These are phyloP conservation scores for Xylaria flabelliformis DNA, from an alignment of 495 filamentous ascomycete species.

Conservation along the genomic window DNA sequence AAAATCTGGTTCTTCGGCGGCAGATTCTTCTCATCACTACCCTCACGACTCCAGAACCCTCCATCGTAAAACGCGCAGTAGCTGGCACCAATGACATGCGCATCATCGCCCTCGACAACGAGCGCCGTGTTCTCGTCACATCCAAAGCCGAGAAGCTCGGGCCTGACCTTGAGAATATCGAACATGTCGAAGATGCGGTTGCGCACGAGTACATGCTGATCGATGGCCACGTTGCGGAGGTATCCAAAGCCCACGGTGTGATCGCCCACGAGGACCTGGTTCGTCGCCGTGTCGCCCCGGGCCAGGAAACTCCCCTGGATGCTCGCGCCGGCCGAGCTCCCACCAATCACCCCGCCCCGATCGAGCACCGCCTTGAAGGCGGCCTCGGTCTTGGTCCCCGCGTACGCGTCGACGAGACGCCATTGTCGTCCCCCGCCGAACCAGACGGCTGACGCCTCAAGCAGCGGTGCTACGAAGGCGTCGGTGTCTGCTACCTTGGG, in stretches of 20 bases:
- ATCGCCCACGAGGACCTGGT: slow-evolving; percentile 42
- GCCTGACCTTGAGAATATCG: slow-evolving; percentile 43
- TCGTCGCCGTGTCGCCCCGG: slow-evolving; percentile 41
- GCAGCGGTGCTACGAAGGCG: slow-evolving; percentile 40
- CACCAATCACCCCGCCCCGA: slow-evolving; percentile 41
- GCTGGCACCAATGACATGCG: slow-evolving; percentile 34
- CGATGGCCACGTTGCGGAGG: slow-evolving; percentile 41
- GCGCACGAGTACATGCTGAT: slow-evolving; percentile 45
- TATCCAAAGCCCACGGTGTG: slow-evolving; percentile 44
- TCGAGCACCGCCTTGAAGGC: slow-evolving; percentile 41
- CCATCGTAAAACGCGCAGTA: slow-evolving; percentile 36
- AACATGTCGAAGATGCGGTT: slow-evolving; percentile 45
- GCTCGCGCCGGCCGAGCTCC: slow-evolving; percentile 43
- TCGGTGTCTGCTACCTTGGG: slow-evolving; percentile 41
- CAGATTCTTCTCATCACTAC: slow-evolving; percentile 21
- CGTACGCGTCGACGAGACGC: slow-evolving; percentile 46
- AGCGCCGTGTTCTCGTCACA: slow-evolving; percentile 47
- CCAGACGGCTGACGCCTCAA: slow-evolving; percentile 39
- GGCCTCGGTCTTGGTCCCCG: slow-evolving; percentile 42
- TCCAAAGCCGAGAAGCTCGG: slow-evolving; percentile 42
- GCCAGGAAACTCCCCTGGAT: slow-evolving; percentile 45
- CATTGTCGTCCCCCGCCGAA: slow-evolving; percentile 45
- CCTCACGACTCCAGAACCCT: slow-evolving; percentile 30
- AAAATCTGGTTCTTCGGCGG: slow-evolving; percentile 12
- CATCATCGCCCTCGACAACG: slow-evolving; percentile 40